phyloP scores from a whole-genome alignment of 768 basidiomycete species.

The Dendrothele bispora region DNA sequence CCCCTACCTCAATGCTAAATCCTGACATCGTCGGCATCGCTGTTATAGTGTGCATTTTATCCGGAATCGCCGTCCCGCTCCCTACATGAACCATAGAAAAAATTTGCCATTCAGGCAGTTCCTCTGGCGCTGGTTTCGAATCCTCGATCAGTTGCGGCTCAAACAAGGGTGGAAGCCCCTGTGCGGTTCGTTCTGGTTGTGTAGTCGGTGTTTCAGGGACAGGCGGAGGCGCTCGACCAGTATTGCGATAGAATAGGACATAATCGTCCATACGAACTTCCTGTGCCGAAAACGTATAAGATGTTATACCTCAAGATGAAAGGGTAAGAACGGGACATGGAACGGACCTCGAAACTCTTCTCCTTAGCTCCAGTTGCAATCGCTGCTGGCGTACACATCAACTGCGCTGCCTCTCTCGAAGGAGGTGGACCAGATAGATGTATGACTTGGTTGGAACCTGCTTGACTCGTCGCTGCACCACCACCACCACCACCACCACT shows the following conservation, averaged over 20 bases:
- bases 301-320: too few species aligned
- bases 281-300: conserved; percentile 36
- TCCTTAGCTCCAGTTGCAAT: too few species aligned
- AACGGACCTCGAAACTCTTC: too few species aligned
- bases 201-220: conserved; percentile 48
- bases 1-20: conserved; percentile 45
- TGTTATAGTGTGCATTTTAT: conserved; percentile 39
- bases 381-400: too few species aligned
- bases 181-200: conserved; percentile 38
- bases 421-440: too few species aligned
- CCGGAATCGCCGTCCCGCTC: conserved; percentile 13
- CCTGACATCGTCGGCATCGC: conserved; percentile 32
- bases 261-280: conserved; percentile 60
- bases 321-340: too few species aligned
- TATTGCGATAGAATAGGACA: conserved; percentile 43
- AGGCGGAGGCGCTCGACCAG: conserved; percentile 48
- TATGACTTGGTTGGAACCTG: too few species aligned
- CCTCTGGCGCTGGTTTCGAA: conserved; percentile 14
- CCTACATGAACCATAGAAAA: conserved; percentile 22
- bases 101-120: conserved; percentile 26
- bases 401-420: too few species aligned
- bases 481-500: too few species aligned
- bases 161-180: conserved; percentile 53
- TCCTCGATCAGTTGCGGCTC: conserved; percentile 31
- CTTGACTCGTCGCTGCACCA: too few species aligned